These are phyloP conservation scores for Fraxinus platypoda DNA, from an alignment of 305 asterid species.

Conservation along the genomic window DNA sequence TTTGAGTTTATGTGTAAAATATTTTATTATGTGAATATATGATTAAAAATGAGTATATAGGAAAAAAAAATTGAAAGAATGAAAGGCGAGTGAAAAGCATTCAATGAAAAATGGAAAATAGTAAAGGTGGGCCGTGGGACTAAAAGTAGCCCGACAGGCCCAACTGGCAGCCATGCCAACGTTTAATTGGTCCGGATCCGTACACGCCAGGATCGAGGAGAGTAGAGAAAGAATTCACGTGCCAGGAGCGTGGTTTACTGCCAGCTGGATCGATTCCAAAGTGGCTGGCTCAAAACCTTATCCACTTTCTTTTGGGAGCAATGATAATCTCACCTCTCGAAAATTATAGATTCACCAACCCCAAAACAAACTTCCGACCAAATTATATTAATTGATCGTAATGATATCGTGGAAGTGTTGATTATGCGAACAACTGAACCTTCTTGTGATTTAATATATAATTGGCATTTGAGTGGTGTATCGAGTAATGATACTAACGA, in stretches of 20 bases:
- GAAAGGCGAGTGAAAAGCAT: neutral
- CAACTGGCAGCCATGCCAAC: neutral
- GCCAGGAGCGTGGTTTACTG: slow-evolving; percentile 17
- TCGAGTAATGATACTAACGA: neutral
- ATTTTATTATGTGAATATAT: no score
- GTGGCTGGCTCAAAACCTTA: slow-evolving; percentile 12
- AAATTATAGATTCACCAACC: neutral
- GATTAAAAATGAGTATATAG: no score
- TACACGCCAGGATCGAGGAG: neutral
- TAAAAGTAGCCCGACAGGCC: neutral
- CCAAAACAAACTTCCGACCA: neutral
- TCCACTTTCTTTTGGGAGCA: neutral
- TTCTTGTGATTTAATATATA: neutral
- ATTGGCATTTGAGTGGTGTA: neutral
- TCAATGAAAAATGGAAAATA: no score
- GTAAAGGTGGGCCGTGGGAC: neutral
- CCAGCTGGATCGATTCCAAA: slow-evolving; percentile 14
- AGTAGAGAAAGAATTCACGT: neutral
- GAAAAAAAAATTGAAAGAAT: no score
- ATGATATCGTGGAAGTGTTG: neutral
- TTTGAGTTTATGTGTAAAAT: no score
- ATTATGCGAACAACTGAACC: neutral
- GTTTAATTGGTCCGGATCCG: neutral
- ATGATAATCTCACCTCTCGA: neutral
- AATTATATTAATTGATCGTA: neutral